phyloP scores from a whole-genome alignment of 495 filamentous ascomycete genomes.

The Aspergillus leporis region DNA sequence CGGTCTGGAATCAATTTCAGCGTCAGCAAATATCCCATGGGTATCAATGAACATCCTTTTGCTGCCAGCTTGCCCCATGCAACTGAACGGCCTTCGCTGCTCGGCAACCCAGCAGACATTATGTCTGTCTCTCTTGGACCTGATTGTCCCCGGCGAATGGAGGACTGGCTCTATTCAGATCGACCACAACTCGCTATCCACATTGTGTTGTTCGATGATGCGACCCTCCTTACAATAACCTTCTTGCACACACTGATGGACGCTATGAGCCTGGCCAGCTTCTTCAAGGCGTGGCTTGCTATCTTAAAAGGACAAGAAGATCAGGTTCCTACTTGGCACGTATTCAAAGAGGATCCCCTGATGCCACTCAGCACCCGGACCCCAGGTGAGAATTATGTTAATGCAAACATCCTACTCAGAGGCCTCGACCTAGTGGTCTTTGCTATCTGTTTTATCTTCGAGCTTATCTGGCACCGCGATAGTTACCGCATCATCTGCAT shows the following conservation, averaged over 20 bases:
- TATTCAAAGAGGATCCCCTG: slow-evolving; percentile 10
- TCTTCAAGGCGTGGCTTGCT: slow-evolving; percentile 22
- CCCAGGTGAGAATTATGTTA: slow-evolving; percentile 13
- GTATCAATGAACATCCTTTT: slow-evolving; percentile 31
- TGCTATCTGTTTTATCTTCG: slow-evolving; percentile 17
- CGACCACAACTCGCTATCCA: slow-evolving; percentile 48
- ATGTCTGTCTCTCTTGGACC: slow-evolving; percentile 20
- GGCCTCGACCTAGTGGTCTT: slow-evolving; percentile 26
- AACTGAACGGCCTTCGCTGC: slow-evolving; percentile 11
- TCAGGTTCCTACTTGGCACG: slow-evolving; percentile 12
- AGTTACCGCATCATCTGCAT: slow-evolving; percentile 27
- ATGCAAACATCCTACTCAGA: slow-evolving; percentile 1
- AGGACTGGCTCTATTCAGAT: slow-evolving; percentile 46
- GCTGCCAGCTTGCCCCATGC: slow-evolving; percentile 26
- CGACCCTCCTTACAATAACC: slow-evolving; percentile 44
- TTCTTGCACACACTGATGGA: slow-evolving; percentile 49
- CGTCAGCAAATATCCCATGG: slow-evolving; percentile 25
- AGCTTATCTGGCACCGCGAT: slow-evolving; percentile 30
- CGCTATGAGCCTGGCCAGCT: slow-evolving; percentile 32
- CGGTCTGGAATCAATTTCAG: slow-evolving; percentile 36
- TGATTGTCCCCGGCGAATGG: slow-evolving; percentile 23
- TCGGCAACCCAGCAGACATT: slow-evolving; percentile 24
- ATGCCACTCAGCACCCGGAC: neutral
- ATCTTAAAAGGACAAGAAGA: slow-evolving; percentile 18
- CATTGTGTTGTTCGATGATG: slow-evolving; percentile 45